Conservation (phyloP, 306 rosid genomes). For the Castanopsis chinensis region DNA sequence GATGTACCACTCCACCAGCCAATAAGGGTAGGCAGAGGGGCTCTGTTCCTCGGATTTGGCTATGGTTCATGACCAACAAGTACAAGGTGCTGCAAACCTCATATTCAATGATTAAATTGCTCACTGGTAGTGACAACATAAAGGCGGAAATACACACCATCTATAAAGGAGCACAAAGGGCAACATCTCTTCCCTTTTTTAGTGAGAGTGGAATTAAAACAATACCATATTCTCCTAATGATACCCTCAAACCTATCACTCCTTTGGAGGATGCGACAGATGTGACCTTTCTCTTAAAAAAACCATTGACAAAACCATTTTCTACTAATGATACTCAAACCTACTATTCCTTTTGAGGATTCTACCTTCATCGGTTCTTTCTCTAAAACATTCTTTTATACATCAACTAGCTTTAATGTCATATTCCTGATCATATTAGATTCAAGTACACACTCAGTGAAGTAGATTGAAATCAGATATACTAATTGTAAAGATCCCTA, state of each 20-base stretch:
- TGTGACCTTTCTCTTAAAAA: too few relatives aligned
- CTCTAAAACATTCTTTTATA: not conserved
- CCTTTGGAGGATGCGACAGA: not conserved
- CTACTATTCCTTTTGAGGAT: not conserved
- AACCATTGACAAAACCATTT: not conserved
- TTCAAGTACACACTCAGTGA: not conserved
- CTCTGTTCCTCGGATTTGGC: not conserved
- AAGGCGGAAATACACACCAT: constrained; percentile 15
- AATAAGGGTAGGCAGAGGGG: not conserved
- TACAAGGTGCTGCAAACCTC: not conserved
- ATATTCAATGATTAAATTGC: not conserved
- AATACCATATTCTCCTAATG: not conserved
- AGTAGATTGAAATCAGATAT: not conserved
- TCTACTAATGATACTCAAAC: not conserved
- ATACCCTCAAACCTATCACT: not conserved
- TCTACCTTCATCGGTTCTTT: not conserved
- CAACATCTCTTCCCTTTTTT: too few relatives aligned
- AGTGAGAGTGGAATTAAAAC: too few relatives aligned
- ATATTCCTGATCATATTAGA: not conserved
- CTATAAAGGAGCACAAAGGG: not conserved
- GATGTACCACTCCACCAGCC: not conserved
- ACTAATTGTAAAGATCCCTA: not conserved
- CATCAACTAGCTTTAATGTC: not conserved
- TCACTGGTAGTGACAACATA: not conserved
- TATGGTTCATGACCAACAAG: not conserved